Conservation (phyloP, 805 yeast genomes). For the Saccharomycopsis microspora region DNA sequence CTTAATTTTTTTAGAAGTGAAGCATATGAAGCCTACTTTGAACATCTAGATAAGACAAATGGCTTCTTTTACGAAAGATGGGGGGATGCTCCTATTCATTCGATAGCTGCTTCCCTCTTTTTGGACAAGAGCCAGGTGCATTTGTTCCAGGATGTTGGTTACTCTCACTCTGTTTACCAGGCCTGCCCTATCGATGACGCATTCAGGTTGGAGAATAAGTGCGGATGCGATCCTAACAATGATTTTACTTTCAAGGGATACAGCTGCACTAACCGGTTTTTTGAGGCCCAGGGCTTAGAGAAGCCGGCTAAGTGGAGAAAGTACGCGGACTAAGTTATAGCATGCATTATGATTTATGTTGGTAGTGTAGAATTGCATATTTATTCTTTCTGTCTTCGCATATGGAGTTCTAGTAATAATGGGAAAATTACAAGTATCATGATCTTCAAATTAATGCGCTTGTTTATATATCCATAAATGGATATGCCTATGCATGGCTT, state of each 20-base stretch:
- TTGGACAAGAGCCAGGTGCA: constrained; percentile 60
- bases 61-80: constrained; percentile 92
- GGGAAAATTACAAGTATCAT: background rate
- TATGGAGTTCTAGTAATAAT: background rate
- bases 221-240: constrained; percentile 58
- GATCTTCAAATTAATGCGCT: background rate
- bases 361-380: background rate
- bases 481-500: background rate
- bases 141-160: constrained; percentile 77
- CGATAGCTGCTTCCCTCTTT: constrained; percentile 76
- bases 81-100: constrained; percentile 94
- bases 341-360: background rate
- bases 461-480: background rate
- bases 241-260: constrained; percentile 72
- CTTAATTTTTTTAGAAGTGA: constrained; percentile 65
- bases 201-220: constrained; percentile 47
- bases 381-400: background rate
- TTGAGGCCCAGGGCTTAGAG: constrained; percentile 37
- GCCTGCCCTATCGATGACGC: constrained; percentile 65
- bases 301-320: constrained; percentile 70
- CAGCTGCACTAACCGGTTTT: constrained; percentile 60
- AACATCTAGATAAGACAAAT: constrained; percentile 65
- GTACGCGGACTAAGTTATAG: background rate
- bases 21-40: constrained; percentile 62
- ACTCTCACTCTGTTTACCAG: constrained; percentile 71